A percentile compares a stretch with the other conserved stretches of the same genome.
Conservation (phyloP, 441 rosid species). For the Erodium texanum region DNA sequence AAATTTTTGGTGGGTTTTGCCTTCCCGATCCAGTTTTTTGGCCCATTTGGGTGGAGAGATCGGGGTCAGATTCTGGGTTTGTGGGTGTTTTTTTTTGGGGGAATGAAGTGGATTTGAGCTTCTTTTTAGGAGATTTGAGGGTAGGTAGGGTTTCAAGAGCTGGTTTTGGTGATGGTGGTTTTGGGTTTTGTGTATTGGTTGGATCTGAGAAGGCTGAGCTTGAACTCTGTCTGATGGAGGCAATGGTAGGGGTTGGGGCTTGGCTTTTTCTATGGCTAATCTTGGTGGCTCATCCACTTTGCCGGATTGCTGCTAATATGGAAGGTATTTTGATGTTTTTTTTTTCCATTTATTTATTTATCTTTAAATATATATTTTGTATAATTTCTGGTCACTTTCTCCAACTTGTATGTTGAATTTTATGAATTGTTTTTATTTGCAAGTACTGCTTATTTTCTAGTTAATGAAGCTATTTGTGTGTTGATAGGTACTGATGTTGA, state of each 20-base stretch:
- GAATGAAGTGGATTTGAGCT: slow-evolving; percentile 18
- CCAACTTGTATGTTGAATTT: slow-evolving; percentile 19
- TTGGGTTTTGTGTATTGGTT: slow-evolving; percentile 44
- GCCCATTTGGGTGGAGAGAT: not conserved
- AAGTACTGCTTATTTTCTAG: slow-evolving; percentile 2
- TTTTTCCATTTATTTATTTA: no score
- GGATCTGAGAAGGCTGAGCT: slow-evolving; percentile 61
- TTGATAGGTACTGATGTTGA: slow-evolving; percentile 5
- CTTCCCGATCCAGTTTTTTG: slow-evolving; percentile 12
- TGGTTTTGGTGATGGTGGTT: slow-evolving; percentile 22
- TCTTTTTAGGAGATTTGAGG: slow-evolving; percentile 16
- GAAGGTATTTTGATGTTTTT: slow-evolving; percentile 53
- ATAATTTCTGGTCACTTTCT: slow-evolving; percentile 1
- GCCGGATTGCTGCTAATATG: slow-evolving; percentile 55
- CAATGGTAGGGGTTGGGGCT: slow-evolving; percentile 39
- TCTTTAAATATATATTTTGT: slow-evolving; percentile 2
- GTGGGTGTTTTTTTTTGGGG: slow-evolving; percentile 18
- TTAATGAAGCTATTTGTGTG: slow-evolving; percentile 10
- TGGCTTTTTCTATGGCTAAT: slow-evolving; percentile 34
- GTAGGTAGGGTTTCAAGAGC: slow-evolving; percentile 4
- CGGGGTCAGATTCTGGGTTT: slow-evolving; percentile 20
- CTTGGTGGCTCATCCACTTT: slow-evolving; percentile 37
- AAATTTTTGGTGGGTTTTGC: slow-evolving; percentile 7
- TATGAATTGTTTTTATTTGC: slow-evolving; percentile 9
- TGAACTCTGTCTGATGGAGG: slow-evolving; percentile 11